Evolutionary conservation across 495 filamentous ascomycete genomes (phyloP).

Genomic region (Penicillium paradoxum): DNA sequence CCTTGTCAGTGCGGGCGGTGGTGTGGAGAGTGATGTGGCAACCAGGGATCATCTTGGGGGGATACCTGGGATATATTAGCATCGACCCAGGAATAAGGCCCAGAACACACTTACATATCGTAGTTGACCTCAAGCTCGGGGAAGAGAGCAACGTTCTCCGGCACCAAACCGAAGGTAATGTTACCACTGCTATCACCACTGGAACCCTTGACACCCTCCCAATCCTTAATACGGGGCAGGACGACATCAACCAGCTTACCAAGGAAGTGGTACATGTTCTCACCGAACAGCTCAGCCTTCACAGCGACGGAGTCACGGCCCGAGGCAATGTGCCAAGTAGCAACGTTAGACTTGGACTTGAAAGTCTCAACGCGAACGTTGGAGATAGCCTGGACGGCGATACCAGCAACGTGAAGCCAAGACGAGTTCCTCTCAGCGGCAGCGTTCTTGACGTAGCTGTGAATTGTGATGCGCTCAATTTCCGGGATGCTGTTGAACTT

Average conservation of each 20-base stretch:
- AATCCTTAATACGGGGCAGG: conserved; percentile 92
- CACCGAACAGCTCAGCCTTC: conserved; percentile 66
- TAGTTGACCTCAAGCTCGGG: conserved; percentile 92
- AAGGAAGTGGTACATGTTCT: conserved; percentile 84
- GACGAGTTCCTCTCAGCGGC: conserved; percentile 57
- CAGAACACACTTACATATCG: conserved; percentile 61
- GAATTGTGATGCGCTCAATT: conserved; percentile 73
- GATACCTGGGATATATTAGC: conserved; percentile 52
- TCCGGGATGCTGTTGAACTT: conserved; percentile 82
- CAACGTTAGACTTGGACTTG: conserved; percentile 59
- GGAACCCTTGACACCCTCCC: conserved; percentile 70
- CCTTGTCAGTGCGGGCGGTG: conserved; percentile 79
- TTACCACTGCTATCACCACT: conserved; percentile 84
- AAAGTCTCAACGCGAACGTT: conserved; percentile 68
- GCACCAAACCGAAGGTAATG: conserved; percentile 69
- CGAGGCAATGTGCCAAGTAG: conserved; percentile 57
- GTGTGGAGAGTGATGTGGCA: conserved; percentile 85
- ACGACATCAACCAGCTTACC: conserved; percentile 82
- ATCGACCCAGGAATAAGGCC: not conserved
- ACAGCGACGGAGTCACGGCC: conserved; percentile 49
- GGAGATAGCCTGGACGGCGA: conserved; percentile 80
- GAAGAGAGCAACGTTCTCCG: conserved; percentile 71
- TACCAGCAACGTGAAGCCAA: conserved; percentile 71
- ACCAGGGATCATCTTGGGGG: conserved; percentile 88
- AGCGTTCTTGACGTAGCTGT: conserved; percentile 60